Evolutionary conservation across 1,284 basidiomycete genomes (phyloP), one percentile per base, ranked within the genome.

Genomic region (Pyrrhoderma lamaoense): DNA sequence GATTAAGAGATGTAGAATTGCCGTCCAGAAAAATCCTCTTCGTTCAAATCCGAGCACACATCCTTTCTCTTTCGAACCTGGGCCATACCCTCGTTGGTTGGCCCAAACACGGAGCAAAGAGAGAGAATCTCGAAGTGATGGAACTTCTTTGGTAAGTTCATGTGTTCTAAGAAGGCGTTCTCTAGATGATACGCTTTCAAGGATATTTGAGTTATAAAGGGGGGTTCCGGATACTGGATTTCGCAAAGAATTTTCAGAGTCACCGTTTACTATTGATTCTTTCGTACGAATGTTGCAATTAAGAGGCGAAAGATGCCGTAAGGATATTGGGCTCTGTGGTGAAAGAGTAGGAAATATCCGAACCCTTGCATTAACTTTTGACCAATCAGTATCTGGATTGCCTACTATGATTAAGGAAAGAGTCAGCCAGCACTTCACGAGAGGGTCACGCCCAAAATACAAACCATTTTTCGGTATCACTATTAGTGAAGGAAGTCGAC

Each of bases 71-170:
- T 52, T 23, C 61, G 55, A 16, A 11, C 51, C 47, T 3, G 44
- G 71, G 1, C 79, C 75, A 57, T 90, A 90, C 0, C 91, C 92
- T 18, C 93, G 77, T 63, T 94, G 89, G 50, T 85, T 85, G 1
- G 90, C 89, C 95, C 94, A 97, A 16, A 95, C 79, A 18, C 91
- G 79, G 50, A 97, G 78, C 8, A 97, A 71, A 1, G 85, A 73
- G 16, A 92, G 69, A 5, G 90, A 91, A 54, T 94, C 88, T 1
- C 70, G 66, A 62, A 90, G 92, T 0, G 82, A 77, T 0, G 85
- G 75, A 3, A 79, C 73, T 11, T 74, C 67, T 56, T 85, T 73
- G 43, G 84, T 75, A 14, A 89, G 67, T 0, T 72, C 64, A 65
- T 95, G 82, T 8, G 84, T 73, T 22, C 82, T 74, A 22, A 94